Evolutionary conservation across 2,329 filamentous ascomycete genomes (phyloP).

Genomic region (Rugonectria rugulosa): DNA sequence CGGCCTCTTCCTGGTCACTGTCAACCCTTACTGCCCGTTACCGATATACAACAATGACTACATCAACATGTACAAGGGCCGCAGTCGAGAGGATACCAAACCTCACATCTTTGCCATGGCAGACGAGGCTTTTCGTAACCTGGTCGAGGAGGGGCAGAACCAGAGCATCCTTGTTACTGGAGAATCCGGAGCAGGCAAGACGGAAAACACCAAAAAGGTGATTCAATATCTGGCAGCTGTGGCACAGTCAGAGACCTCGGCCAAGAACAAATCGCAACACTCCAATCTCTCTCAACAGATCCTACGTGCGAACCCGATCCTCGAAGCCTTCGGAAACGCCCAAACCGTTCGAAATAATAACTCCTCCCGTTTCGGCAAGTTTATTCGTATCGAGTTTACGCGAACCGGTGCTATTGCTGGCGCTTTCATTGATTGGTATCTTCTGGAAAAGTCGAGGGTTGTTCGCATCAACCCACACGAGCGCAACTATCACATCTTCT

Average conservation of each 20-base stretch:
- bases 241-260: conserved; percentile 79
- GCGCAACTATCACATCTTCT: conserved; percentile 97
- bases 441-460: conserved; percentile 97
- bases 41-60: conserved; percentile 98
- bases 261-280: conserved; percentile 68
- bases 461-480: conserved; percentile 88
- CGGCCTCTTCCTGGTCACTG: conserved; percentile 92
- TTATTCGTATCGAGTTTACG: conserved; percentile 96
- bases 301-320: conserved; percentile 91
- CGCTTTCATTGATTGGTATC: conserved; percentile 98
- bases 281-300: conserved; percentile 97
- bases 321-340: conserved; percentile 97
- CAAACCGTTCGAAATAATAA: conserved; percentile 99
- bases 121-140: conserved; percentile 92
- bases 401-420: conserved; percentile 89
- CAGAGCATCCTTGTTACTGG: conserved; percentile 98
- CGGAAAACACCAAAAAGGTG: conserved; percentile 99
- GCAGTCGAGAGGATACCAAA: conserved; percentile 90
- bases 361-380: conserved; percentile 97
- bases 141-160: conserved; percentile 94
- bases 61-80: conserved; percentile 96
- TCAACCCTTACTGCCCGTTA: conserved; percentile 94
- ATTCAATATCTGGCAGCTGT: conserved; percentile 98
- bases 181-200: conserved; percentile 97
- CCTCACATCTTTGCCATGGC: conserved; percentile 98